Conservation (phyloP, 768 basidiomycete genomes). For the Termitomyces sp. region DNA sequence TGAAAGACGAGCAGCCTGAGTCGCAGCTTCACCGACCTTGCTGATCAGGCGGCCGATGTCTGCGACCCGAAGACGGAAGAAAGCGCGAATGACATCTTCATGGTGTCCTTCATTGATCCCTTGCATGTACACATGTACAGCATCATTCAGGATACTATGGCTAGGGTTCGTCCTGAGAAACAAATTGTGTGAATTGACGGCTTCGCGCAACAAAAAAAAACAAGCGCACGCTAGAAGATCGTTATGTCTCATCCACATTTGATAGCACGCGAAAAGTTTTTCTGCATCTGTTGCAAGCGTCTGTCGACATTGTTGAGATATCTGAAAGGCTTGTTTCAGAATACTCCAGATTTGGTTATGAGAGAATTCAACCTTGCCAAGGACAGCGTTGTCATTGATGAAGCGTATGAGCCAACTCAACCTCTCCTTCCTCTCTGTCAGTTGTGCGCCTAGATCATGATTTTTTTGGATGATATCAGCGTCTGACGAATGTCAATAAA, state of each 20-base stretch:
- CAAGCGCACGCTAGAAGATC: constrained; percentile 48
- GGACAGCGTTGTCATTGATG: constrained; percentile 79
- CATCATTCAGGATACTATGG: constrained; percentile 62
- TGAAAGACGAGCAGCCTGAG: constrained; percentile 35
- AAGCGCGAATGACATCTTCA: constrained; percentile 76
- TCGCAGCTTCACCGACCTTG: constrained; percentile 47
- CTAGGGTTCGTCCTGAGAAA: constrained; percentile 43
- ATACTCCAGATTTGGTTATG: not conserved
- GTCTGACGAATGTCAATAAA: constrained; percentile 33
- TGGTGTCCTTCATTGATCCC: constrained; percentile 46
- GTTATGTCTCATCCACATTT: constrained; percentile 77
- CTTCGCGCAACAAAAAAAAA: not conserved
- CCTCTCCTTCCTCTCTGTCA: constrained; percentile 68
- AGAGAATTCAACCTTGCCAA: constrained; percentile 53
- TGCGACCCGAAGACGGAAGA: constrained; percentile 67
- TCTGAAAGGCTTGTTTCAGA: constrained; percentile 33
- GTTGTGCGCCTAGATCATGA: constrained; percentile 75
- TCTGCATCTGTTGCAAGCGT: constrained; percentile 78
- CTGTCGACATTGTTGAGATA: constrained; percentile 76
- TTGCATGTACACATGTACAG: constrained; percentile 64
- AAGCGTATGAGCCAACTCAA: constrained; percentile 84
- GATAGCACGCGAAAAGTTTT: constrained; percentile 74
- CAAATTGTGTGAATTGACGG: not conserved
- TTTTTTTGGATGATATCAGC: constrained; percentile 61
- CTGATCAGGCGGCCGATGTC: constrained; percentile 67